A percentile compares a stretch with the other conserved stretches of the same genome.
These are phyloP conservation scores for Gliomastix tumulicola DNA, from an alignment of 2,329 filamentous ascomycete genomes.

Conservation along the genomic window DNA sequence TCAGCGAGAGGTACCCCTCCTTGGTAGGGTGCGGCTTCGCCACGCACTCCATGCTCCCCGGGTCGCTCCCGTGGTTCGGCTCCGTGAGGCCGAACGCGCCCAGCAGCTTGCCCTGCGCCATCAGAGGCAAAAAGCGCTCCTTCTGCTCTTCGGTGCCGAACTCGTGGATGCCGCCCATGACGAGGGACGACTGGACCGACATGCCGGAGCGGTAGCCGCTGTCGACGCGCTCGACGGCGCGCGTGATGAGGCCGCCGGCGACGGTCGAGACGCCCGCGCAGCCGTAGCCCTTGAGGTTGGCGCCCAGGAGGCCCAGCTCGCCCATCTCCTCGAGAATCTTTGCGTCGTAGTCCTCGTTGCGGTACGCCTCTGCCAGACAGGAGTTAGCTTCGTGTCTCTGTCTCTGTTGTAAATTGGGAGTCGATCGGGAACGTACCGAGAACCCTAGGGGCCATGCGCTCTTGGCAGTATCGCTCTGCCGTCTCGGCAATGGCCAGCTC, in stretches of 20 bases:
- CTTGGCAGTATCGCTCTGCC: slow-evolving; percentile 90
- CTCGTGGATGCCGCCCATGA: slow-evolving; percentile 87
- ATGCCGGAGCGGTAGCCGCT: slow-evolving; percentile 89
- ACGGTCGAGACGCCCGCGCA: slow-evolving; percentile 86
- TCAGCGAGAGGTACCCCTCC: slow-evolving; percentile 73
- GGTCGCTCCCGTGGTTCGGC: slow-evolving; percentile 88
- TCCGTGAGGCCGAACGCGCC: slow-evolving; percentile 89
- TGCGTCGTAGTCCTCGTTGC: slow-evolving; percentile 79
- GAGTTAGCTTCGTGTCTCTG: slow-evolving; percentile 1
- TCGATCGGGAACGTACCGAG: slow-evolving; percentile 53
- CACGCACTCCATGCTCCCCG: slow-evolving; percentile 81
- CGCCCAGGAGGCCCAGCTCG: slow-evolving; percentile 79
- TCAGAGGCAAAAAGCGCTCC: slow-evolving; percentile 69
- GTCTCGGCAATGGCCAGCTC: slow-evolving; percentile 86
- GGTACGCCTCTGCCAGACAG: slow-evolving; percentile 61
- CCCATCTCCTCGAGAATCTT: slow-evolving; percentile 89
- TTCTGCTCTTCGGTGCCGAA: slow-evolving; percentile 85
- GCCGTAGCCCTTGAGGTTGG: slow-evolving; percentile 79
- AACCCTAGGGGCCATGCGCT: slow-evolving; percentile 76
- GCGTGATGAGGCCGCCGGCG: slow-evolving; percentile 81
- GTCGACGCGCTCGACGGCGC: slow-evolving; percentile 85
- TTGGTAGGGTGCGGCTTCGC: slow-evolving; percentile 81
- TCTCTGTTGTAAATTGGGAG: not conserved
- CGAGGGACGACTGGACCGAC: slow-evolving; percentile 89
- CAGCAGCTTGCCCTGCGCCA: slow-evolving; percentile 76